Evolutionary conservation across 1,139 yeast species (phyloP), one percentile per base, ranked within the genome.

Genomic region (Saccharomycopsis phalli): DNA sequence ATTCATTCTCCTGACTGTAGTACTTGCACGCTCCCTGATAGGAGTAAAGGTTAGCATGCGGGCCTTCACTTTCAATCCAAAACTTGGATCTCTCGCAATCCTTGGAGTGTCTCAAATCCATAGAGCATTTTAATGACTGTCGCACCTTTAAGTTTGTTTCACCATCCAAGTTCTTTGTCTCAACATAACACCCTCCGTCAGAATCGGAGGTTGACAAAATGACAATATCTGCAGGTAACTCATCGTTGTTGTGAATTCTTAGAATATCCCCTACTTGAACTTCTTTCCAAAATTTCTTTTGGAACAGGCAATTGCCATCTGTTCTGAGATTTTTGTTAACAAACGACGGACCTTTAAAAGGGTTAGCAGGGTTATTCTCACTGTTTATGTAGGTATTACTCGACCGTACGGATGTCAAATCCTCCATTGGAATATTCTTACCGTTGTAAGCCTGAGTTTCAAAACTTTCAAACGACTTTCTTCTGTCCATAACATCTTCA

Each of bases 81-180:
- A 87, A 84, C 53, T 74, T 75, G 31, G 87, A 68, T 51, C 76
- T 71, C 38, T 81, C 80, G 47, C 88, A 69, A 55, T 88, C 96
- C 23, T 68, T 63, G 0, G 93, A 68, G 51, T 74, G 87, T 50
- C 69, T 71, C 43, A 84, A 65, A 10, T 64, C 58, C 29, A 76
- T 71, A 20, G 94, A 87, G 52, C 84, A 75, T 45, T 75, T 73
- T 42, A 91, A 62, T 11, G 94, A 78, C 49, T 76, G 79, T 47
- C 86, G 81, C 37, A 76, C 75, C 59, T 91, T 91, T 57, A 91
- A 69, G 57, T 91, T 91, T 4, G 97, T 86, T 61, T 91, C 98
- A 58, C 98, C 98, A 61, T 91, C 97, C 52, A 91, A 69, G 58
- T 91, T 91, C 55, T 87, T 88, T 1, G 98, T 91, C 60, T 91